Evolutionary conservation across 805 yeast species (phyloP).

Genomic region (Brettanomyces custersianus): DNA sequence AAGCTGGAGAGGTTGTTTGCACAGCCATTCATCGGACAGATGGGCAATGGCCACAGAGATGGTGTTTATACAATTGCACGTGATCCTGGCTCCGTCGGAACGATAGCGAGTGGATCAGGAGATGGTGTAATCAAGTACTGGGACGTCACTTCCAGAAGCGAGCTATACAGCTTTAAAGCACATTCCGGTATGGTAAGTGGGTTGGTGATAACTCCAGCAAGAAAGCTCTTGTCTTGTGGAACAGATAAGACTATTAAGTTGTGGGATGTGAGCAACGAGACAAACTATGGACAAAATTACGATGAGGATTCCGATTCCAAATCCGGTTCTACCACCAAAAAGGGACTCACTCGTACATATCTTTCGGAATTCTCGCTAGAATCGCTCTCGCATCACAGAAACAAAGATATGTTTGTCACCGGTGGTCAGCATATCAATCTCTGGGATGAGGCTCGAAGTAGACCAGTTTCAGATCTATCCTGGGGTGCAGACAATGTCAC

Average conservation of each 20-base stretch:
- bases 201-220: constrained; percentile 60
- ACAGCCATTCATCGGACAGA: constrained; percentile 90
- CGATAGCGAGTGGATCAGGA: constrained; percentile 86
- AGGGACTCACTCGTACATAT: constrained; percentile 69
- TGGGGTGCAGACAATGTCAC: constrained; percentile 96
- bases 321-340: constrained; percentile 22
- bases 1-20: constrained; percentile 96
- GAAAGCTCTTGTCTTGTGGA: constrained; percentile 65
- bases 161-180: constrained; percentile 69
- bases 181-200: constrained; percentile 90
- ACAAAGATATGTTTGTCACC: constrained; percentile 70
- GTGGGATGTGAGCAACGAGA: constrained; percentile 64
- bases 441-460: constrained; percentile 84
- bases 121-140: constrained; percentile 94
- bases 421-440: constrained; percentile 85
- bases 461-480: constrained; percentile 66
- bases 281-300: constrained; percentile 14
- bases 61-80: constrained; percentile 86
- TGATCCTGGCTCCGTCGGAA: constrained; percentile 58
- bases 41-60: constrained; percentile 92
- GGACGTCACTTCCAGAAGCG: constrained; percentile 77
- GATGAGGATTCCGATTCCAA: constrained; percentile 16
- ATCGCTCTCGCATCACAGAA: constrained; percentile 78
- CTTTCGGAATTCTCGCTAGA: constrained; percentile 78
- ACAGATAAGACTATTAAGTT: constrained; percentile 82